These are phyloP conservation scores for Linnemannia elongata DNA, from an alignment of 192 early-diverging fungal genomes.

Conservation along the genomic window DNA sequence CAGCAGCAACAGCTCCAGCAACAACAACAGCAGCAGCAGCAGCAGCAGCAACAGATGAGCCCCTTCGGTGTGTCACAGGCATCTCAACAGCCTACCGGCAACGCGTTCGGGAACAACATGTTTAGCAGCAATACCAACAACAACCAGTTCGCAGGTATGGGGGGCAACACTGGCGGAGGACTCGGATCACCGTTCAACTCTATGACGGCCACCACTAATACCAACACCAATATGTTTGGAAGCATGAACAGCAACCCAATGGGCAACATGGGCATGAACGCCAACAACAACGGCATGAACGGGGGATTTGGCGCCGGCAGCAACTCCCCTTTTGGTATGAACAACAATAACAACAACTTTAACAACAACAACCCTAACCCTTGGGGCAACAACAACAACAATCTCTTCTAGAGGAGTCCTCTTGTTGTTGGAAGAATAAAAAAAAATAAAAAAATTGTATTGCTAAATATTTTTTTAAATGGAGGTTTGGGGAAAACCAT, in stretches of 20 bases:
- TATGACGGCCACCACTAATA: constrained; percentile 9
- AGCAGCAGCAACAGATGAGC: neutral
- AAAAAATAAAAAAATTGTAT: neutral
- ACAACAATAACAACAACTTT: constrained; percentile 20
- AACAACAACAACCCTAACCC: constrained; percentile 24
- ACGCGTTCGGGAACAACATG: constrained; percentile 14
- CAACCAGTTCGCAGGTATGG: constrained; percentile 32
- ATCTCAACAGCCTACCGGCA: neutral
- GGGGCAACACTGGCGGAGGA: neutral
- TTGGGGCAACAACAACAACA: constrained; percentile 32
- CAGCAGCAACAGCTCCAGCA: constrained; percentile 13
- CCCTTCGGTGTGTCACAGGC: constrained; percentile 26
- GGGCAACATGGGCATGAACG: constrained; percentile 10
- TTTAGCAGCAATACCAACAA: constrained; percentile 22
- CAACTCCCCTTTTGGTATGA: constrained; percentile 44
- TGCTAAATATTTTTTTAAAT: neutral
- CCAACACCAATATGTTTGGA: constrained; percentile 11
- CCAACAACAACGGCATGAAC: constrained; percentile 15
- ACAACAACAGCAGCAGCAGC: constrained; percentile 13
- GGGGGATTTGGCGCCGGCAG: constrained; percentile 9
- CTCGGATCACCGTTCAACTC: constrained; percentile 23
- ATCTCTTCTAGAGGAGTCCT: constrained; percentile 8
- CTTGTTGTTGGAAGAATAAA: neutral
- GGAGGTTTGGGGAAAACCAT: neutral
- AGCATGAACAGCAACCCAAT: constrained; percentile 16